These are phyloP conservation scores for Blastocystis hominis DNA, from an alignment of 352 stramenopile genomes.

Conservation along the genomic window DNA sequence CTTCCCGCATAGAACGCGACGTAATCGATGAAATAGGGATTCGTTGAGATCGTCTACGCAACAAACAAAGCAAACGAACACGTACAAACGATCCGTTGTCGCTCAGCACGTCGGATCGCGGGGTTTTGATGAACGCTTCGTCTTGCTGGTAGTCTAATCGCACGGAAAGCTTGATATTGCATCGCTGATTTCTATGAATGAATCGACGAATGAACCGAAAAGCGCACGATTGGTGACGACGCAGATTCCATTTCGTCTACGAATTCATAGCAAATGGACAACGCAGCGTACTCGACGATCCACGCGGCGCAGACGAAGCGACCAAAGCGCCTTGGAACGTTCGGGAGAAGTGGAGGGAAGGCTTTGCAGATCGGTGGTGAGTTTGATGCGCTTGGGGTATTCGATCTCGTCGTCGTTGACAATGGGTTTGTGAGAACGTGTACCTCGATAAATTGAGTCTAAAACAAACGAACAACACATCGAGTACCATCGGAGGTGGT, in stretches of 20 bases:
- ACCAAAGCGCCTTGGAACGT: slow-evolving; percentile 16
- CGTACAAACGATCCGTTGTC: background rate
- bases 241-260: slow-evolving; percentile 8
- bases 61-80: background rate
- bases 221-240: slow-evolving; percentile 19
- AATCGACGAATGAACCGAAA: background rate
- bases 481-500: background rate
- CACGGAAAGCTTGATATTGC: slow-evolving; percentile 52
- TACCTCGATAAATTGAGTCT: background rate
- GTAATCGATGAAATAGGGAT: slow-evolving; percentile 51
- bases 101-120: background rate
- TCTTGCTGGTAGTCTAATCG: slow-evolving; percentile 16
- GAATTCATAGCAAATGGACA: background rate
- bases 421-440: background rate
- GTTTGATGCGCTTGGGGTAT: slow-evolving; percentile 8
- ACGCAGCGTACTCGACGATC: background rate
- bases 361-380: background rate
- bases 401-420: slow-evolving; percentile 30
- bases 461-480: background rate
- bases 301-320: background rate
- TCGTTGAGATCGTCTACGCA: slow-evolving; percentile 13
- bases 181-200: slow-evolving; percentile 17
- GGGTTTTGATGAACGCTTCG: background rate
- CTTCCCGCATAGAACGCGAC: slow-evolving; percentile 25
- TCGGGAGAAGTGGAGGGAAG: background rate